These are phyloP conservation scores for Ascochyta viciae-villosae DNA, from an alignment of 2,329 filamentous ascomycete genomes.

Conservation along the genomic window DNA sequence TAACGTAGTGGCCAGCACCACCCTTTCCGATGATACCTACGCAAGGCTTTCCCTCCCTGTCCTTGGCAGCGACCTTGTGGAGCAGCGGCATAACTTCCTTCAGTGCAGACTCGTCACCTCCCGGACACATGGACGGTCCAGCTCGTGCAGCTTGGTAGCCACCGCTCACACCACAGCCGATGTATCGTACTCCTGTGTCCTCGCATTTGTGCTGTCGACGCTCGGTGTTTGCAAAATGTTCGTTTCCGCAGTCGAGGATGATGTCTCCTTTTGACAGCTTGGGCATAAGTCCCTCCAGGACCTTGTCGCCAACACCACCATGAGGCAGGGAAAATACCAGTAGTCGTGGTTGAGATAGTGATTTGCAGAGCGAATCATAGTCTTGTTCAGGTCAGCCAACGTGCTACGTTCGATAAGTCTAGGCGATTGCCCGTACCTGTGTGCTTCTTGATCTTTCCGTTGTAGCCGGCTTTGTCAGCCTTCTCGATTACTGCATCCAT, in stretches of 20 bases:
- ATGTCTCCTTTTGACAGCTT: conserved; percentile 68
- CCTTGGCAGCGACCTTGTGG: conserved; percentile 67
- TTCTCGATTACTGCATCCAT: conserved; percentile 55
- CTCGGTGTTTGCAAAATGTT: conserved; percentile 71
- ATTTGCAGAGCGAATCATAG: conserved; percentile 60
- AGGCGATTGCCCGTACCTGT: conserved; percentile 28
- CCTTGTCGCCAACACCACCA: conserved; percentile 55
- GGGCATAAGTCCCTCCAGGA: conserved; percentile 56
- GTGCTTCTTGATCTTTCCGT: conserved; percentile 49
- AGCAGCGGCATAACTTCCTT: conserved; percentile 68
- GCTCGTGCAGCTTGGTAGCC: conserved; percentile 72
- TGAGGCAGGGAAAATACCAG: conserved; percentile 63
- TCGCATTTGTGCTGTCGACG: conserved; percentile 65
- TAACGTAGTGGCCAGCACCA: conserved; percentile 74
- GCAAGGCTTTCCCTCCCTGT: conserved; percentile 65
- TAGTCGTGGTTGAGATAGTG: conserved; percentile 57
- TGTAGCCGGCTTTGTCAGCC: conserved; percentile 51
- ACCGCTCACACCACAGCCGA: conserved; percentile 73
- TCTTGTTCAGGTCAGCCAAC: conserved; percentile 40
- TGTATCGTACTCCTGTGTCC: conserved; percentile 66
- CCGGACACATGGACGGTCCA: conserved; percentile 72
- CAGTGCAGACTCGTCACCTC: conserved; percentile 65
- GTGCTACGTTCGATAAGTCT: no score
- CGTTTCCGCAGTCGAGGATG: conserved; percentile 73
- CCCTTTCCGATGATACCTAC: conserved; percentile 67